A percentile compares a stretch with the other conserved stretches of the same genome.
phyloP scores from a whole-genome alignment of 257 asterid genomes.

The Gentiana dahurica region DNA sequence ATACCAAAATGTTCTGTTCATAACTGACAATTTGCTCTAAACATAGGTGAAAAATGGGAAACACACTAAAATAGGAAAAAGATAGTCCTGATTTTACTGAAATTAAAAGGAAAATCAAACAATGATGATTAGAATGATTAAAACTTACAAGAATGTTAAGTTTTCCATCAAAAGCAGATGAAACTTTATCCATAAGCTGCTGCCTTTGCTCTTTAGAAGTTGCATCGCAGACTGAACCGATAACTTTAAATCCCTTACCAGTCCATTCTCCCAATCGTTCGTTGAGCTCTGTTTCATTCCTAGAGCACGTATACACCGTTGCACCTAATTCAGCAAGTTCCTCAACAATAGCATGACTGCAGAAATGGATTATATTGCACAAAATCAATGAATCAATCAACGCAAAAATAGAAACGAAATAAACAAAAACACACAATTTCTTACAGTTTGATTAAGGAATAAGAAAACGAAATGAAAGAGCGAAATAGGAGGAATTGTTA shows the following conservation, averaged over 20 bases:
- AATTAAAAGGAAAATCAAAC: not conserved
- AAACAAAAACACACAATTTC: not conserved
- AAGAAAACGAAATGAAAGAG: not conserved
- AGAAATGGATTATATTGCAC: conserved; percentile 12
- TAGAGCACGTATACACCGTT: conserved; percentile 64
- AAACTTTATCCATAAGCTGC: conserved; percentile 61
- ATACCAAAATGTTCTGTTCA: too few relatives aligned
- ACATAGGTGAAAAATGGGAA: not conserved
- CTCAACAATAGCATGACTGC: conserved; percentile 68
- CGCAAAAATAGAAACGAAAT: not conserved
- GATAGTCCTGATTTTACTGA: too few relatives aligned
- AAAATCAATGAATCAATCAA: not conserved
- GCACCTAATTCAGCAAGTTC: conserved; percentile 88
- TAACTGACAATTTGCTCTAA: too few relatives aligned
- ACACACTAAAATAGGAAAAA: not conserved
- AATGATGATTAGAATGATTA: not conserved
- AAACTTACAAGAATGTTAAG: conserved; percentile 75
- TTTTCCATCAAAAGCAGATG: conserved; percentile 56
- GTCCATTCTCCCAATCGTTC: conserved; percentile 68
- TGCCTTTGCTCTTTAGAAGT: conserved; percentile 63
- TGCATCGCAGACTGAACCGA: conserved; percentile 76
- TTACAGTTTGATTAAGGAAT: not conserved
- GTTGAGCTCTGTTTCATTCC: conserved; percentile 66
- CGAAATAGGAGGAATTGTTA: conserved; percentile 4
- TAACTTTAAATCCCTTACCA: conserved; percentile 55